Evolutionary conservation across 768 basidiomycete species (phyloP).

Genomic region (Pisolithus orientalis): DNA sequence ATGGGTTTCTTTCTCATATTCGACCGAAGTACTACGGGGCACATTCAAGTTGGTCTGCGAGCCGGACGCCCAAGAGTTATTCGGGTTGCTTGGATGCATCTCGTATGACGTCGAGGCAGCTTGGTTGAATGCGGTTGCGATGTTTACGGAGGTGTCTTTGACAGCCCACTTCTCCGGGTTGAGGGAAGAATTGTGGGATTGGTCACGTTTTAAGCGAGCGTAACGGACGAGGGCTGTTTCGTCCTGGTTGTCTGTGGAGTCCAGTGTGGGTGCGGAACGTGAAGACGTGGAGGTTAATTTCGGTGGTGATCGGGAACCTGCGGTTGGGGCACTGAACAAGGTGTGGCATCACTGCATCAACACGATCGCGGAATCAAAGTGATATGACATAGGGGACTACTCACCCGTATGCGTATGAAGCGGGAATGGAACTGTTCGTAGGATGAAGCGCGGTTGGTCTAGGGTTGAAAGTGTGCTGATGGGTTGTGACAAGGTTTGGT

Average conservation of each 20-base stretch:
- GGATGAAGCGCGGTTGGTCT: constrained; percentile 17
- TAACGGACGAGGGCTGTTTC: constrained; percentile 42
- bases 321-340: constrained; percentile 46
- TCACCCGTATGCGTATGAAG: constrained; percentile 70
- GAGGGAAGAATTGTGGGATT: constrained; percentile 22
- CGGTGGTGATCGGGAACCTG: constrained; percentile 53
- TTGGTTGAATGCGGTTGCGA: constrained; percentile 74
- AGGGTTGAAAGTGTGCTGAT: constrained; percentile 18
- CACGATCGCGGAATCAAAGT: constrained; percentile 13
- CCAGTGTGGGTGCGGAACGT: constrained; percentile 25
- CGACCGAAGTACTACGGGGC: constrained; percentile 72
- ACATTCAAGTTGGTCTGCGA: constrained; percentile 41
- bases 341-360: constrained; percentile 11
- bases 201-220: constrained; percentile 42
- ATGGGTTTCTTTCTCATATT: constrained; percentile 66
- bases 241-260: constrained; percentile 40
- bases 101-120: constrained; percentile 45
- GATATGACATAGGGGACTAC: constrained; percentile 17
- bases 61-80: constrained; percentile 62
- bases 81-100: constrained; percentile 46
- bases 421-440: constrained; percentile 36
- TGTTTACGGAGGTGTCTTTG: constrained; percentile 82
- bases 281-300: constrained; percentile 38
- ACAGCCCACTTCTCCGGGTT: constrained; percentile 67
- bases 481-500: constrained; percentile 28